Evolutionary conservation across 768 basidiomycete species (phyloP).

Genomic region (Hypholoma fasciculare): DNA sequence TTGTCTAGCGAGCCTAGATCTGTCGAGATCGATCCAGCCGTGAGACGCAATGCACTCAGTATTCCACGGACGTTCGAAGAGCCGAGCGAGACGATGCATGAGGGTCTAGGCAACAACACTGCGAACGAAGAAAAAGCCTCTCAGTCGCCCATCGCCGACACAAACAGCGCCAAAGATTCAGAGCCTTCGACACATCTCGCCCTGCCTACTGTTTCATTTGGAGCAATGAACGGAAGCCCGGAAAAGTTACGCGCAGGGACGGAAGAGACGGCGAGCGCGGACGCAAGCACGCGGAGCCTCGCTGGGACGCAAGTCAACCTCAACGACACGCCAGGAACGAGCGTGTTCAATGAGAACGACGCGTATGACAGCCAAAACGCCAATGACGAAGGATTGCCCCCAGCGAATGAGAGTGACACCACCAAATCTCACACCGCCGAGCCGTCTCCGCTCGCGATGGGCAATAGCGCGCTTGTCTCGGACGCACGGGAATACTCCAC

Average conservation of each 20-base stretch:
- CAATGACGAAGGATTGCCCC: background rate
- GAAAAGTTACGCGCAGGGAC: background rate
- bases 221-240: background rate
- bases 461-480: background rate
- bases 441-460: background rate
- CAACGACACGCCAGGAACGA: background rate
- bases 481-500: background rate
- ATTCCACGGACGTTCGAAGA: background rate
- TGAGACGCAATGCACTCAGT: background rate
- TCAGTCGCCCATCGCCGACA: too few relatives aligned
- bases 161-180: background rate
- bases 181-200: background rate
- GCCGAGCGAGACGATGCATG: background rate
- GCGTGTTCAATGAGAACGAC: background rate
- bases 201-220: background rate
- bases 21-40: background rate
- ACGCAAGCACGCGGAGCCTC: slow-evolving; percentile 12
- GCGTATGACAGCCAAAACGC: background rate
- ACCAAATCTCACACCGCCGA: background rate
- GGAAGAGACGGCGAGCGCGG: background rate
- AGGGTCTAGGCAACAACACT: background rate
- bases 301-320: background rate
- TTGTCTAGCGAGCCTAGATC: background rate
- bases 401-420: background rate
- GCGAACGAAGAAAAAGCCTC: background rate